Evolutionary conservation across 768 basidiomycete species (phyloP).

Genomic region (Suillus weaverae): DNA sequence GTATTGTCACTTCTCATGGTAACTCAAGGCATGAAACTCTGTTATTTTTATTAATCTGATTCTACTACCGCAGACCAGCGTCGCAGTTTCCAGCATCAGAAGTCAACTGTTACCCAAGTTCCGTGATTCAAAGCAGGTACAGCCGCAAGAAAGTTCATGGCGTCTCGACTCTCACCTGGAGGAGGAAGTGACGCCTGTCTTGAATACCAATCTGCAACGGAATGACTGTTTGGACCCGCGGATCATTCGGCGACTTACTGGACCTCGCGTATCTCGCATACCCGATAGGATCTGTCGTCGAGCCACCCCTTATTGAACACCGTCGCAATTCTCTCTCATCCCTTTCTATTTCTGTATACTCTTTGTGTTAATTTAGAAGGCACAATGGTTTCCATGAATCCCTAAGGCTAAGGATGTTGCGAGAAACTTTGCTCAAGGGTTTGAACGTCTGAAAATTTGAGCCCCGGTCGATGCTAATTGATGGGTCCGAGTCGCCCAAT

Average conservation of each 20-base stretch:
- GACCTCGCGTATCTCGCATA: slow-evolving; percentile 44
- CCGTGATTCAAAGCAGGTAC: not conserved
- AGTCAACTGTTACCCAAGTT: slow-evolving; percentile 18
- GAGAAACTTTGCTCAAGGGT: not conserved
- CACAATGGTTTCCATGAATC: not conserved
- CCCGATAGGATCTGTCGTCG: slow-evolving; percentile 45
- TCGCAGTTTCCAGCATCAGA: slow-evolving; percentile 35
- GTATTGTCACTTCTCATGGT: slow-evolving; percentile 45
- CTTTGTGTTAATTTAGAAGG: not conserved
- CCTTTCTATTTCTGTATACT: not conserved
- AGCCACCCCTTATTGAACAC: slow-evolving; percentile 8
- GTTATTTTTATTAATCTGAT: not conserved
- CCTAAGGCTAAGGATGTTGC: not conserved
- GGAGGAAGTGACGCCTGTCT: not conserved
- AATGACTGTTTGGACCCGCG: slow-evolving; percentile 4
- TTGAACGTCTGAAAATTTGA: not conserved
- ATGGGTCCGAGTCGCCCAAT: not conserved
- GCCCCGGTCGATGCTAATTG: not conserved
- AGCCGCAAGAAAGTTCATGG: not conserved
- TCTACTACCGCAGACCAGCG: slow-evolving; percentile 31
- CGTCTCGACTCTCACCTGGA: not conserved
- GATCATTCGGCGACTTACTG: slow-evolving; percentile 12
- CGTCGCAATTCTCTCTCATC: not conserved
- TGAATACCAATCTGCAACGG: not conserved
- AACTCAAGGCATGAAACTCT: slow-evolving; percentile 15